Evolutionary conservation across 2,329 filamentous ascomycete genomes (phyloP), one percentile per base, ranked within the genome.

Genomic region (Sordariomycetes sp.): DNA sequence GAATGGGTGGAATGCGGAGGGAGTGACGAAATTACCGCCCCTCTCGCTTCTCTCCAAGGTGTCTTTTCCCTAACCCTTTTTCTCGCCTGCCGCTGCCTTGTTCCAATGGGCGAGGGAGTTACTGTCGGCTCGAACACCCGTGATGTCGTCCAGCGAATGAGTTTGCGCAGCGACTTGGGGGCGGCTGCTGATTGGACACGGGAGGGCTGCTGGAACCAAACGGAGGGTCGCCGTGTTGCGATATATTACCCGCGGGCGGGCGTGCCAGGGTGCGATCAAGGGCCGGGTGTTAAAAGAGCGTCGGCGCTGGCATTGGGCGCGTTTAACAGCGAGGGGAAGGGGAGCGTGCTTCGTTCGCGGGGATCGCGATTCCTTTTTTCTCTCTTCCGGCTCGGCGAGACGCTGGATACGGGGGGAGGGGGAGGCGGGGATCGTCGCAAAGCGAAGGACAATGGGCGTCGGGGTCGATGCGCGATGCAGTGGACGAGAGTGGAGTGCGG

Each of bases 91-190:
- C 20, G 25, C 32, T 57, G 28, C 55, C 55, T 57, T 52, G 55
- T 52, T 53, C 22, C 24, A 57, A 53, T 28, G 18, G 28, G 20
- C 20, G 20, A 35, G 46, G 55, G 18, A 51, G 28, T 32, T 43
- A 40, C 18, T 32, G 48, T 57, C 55, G 55, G 55, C 55, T 53
- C 48, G 55, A 37, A 32, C 40, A 52, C 55, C 55, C 46, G 46
- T 40, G 55, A 57, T 57, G 48, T 57, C 48, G 55, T 43, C 22
- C 48, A 53, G 55, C 55, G 55, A 57, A 57, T 57, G 55, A 48
- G 28, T 25, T 53, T 57, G 55, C 48, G 48, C 55, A 28, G 48
- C 22, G 50, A 35, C 22, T 37, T 37, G 46, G 46, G 35, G 46
- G 48, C 48, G 32, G 34, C 50, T 52, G 55, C 24, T 57, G 55